Base-by-base conservation (phyloP, 2,329 filamentous ascomycete genomes). In the Penicillium aurantiogriseum region DNA sequence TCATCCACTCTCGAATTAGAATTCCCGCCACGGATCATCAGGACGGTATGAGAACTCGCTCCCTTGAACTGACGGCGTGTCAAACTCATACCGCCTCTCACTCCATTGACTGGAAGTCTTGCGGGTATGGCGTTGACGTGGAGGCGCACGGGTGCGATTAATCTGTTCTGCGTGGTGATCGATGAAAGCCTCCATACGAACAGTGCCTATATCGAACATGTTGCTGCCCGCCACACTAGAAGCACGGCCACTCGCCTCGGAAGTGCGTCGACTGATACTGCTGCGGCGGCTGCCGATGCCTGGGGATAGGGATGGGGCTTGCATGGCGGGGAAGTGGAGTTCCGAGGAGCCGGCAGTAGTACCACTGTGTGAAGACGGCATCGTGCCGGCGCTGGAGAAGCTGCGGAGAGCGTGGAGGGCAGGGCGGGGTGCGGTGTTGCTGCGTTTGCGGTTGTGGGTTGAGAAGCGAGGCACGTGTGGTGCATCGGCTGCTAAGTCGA, bases 141-240 rank as follows among this genome's bases (percentile, higher is more conserved):
- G 61, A 42, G 53, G 56, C 5, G 51, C 57, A 35, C 69, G 67
- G 17, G 68, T 60, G 31, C 71, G 71, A 51, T 67, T 67, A 10
- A 69, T 63, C 27, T 75, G 58, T 11, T 66, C 63, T 1, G 64
- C 70, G 11, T 73, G 71, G 35, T 78, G 77, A 62, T 86, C 84
- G 64, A 99, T 95, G 73, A 97, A 99, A 0, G 94, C 94, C 74
- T 97, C 93, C 93, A 99, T 97, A 29, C 94, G 86, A 46, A 97
- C 86, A 2, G 92, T 97, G 1, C 92, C 92, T 57, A 95, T 89
- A 66, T 95, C 92, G 69, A 94, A 94, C 77, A 94, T 92, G 72
- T 84, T 83, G 56, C 74, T 74, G 61, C 72, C 65, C 21, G 50
- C 39, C 46, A 78, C 70, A 65, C 78, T 73, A 61, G 84, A 71